Percentiles rank a stretch among this genome's conserved stretches.
Conservation (phyloP, 2,329 filamentous ascomycete species). For the Talaromyces sp. region DNA sequence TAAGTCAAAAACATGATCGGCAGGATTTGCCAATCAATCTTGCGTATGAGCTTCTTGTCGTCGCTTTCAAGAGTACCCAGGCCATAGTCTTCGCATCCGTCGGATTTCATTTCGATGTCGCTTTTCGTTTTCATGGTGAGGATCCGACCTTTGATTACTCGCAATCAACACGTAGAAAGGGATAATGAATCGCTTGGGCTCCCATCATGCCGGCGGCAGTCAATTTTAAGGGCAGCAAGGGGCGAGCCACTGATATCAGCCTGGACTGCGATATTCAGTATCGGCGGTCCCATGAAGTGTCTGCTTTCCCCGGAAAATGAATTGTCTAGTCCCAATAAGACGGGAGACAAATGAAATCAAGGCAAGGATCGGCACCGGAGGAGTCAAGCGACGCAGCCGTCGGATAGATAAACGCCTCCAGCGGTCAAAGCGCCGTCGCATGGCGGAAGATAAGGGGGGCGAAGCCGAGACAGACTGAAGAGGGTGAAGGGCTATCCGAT, state of each 20-base stretch:
- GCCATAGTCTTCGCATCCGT: conserved; percentile 37
- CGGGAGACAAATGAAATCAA: conserved; percentile 1
- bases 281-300: not conserved
- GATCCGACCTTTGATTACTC: not conserved
- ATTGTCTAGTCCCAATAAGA: not conserved
- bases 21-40: conserved; percentile 62
- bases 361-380: conserved; percentile 18
- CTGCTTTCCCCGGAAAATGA: conserved; percentile 9
- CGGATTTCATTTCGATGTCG: conserved; percentile 40
- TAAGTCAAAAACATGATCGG: conserved; percentile 66
- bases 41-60: conserved; percentile 54
- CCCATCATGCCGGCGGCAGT: conserved; percentile 3
- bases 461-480: no score
- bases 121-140: conserved; percentile 19
- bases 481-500: no score
- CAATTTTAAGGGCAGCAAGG: conserved; percentile 7
- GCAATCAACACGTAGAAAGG: not conserved
- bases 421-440: not conserved
- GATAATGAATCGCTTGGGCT: not conserved
- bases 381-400: conserved; percentile 22
- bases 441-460: not conserved
- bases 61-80: conserved; percentile 36
- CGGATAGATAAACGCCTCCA: conserved; percentile 25
- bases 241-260: not conserved
- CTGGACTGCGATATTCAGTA: not conserved